Conservation (phyloP, 805 yeast species). For the Sungouiozyma ichnusensis region DNA sequence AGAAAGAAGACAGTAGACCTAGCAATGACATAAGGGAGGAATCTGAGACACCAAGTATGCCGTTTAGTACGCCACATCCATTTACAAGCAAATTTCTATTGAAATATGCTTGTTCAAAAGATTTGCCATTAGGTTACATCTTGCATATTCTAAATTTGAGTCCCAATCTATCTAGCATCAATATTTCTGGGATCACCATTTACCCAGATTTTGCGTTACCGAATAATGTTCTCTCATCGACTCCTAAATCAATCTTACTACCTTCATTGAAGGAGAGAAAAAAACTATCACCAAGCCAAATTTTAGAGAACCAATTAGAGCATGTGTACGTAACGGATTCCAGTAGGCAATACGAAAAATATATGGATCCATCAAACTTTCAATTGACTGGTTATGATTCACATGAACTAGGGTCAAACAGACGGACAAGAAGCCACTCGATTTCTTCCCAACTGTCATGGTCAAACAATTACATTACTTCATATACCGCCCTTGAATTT, state of each 20-base stretch:
- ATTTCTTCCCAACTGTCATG: not conserved
- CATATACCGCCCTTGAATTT: not conserved
- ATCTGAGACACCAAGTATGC: constrained; percentile 1
- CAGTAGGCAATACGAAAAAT: constrained; percentile 16
- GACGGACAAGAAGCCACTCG: not conserved
- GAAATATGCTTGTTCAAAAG: constrained; percentile 58
- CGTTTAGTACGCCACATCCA: constrained; percentile 38
- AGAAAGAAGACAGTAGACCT: not conserved
- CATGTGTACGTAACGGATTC: constrained; percentile 24
- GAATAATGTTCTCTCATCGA: constrained; percentile 7
- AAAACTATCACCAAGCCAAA: constrained; percentile 4
- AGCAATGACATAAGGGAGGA: not conserved
- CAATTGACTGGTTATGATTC: not conserved
- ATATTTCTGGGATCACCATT: constrained; percentile 52
- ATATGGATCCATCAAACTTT: constrained; percentile 4
- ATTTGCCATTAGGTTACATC: constrained; percentile 68
- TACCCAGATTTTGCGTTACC: constrained; percentile 51
- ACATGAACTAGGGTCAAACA: not conserved
- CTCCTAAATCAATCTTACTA: constrained; percentile 8
- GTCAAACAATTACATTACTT: constrained; percentile 8
- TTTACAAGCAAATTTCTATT: constrained; percentile 46
- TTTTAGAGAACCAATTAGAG: constrained; percentile 11
- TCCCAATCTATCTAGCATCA: constrained; percentile 43
- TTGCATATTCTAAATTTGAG: constrained; percentile 62
- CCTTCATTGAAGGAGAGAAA: constrained; percentile 9